Evolutionary conservation across 1,139 yeast genomes (phyloP).

Genomic region (Magnusiomyces suaveolens): DNA sequence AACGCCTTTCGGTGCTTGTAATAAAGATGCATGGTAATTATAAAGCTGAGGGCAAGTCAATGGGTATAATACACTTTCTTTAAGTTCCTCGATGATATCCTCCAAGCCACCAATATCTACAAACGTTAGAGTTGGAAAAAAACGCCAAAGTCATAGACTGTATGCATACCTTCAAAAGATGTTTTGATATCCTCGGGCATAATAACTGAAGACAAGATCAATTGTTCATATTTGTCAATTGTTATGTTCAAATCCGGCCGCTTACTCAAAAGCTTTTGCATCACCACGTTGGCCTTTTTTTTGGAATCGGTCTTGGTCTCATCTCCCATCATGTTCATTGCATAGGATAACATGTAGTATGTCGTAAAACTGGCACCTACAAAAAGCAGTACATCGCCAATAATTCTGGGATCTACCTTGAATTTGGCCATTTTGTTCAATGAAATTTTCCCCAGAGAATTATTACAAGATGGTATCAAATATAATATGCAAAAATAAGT

Average conservation of each 20-base stretch:
- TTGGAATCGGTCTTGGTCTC: constrained; percentile 41
- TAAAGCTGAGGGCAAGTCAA: constrained; percentile 65
- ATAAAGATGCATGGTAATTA: constrained; percentile 50
- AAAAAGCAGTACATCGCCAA: constrained; percentile 55
- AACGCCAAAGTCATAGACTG: not conserved
- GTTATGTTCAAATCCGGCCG: constrained; percentile 55
- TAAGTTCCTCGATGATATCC: constrained; percentile 66
- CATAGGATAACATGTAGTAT: constrained; percentile 56
- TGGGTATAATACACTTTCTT: constrained; percentile 84
- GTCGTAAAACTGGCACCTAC: constrained; percentile 78
- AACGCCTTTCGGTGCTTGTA: constrained; percentile 92
- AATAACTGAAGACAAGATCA: constrained; percentile 66
- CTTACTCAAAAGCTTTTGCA: constrained; percentile 46
- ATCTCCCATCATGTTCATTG: constrained; percentile 25
- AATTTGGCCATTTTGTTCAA: constrained; percentile 15
- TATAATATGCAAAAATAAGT: no score
- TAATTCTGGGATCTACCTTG: constrained; percentile 28
- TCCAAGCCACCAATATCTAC: constrained; percentile 84
- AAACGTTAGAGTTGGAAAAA: constrained; percentile 1
- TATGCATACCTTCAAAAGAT: constrained; percentile 47
- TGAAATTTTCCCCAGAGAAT: no score
- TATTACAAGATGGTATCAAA: no score
- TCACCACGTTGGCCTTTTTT: constrained; percentile 54
- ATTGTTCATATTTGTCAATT: constrained; percentile 68
- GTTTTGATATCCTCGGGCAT: constrained; percentile 75